Evolutionary conservation across 495 filamentous ascomycete genomes (phyloP), one percentile per base, ranked within the genome.

Genomic region (Evansstolkia leycettana): DNA sequence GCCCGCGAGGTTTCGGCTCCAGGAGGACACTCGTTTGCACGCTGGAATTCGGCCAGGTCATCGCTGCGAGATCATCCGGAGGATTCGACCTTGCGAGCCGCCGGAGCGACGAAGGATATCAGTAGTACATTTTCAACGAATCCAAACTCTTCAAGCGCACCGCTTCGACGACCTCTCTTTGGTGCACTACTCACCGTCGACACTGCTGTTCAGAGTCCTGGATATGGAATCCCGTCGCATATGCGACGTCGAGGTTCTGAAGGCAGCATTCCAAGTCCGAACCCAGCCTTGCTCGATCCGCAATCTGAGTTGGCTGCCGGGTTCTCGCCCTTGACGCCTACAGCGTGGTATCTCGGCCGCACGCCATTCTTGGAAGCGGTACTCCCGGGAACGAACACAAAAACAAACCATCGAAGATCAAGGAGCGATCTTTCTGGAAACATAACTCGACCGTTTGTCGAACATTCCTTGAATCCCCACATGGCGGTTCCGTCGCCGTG

Each of bases 331-430:
- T 59, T 72, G 33, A 75, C 74, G 1, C 70, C 69, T 1, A 68
- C 67, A 17, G 68, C 70, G 14, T 75, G 70, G 70, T 75, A 73
- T 47, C 52, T 65, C 11, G 66, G 66, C 16, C 52, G 54, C 12
- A 60, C 59, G 12, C 58, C 64, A 31, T 66, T 65, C 32, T 41
- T 71, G 8, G 67, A 73, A 36, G 62, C 60, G 14, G 63, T 70
- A 14, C 56, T 65, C 26, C 49, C 41, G 0, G 51, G 48, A 11
- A 28, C 45, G n/a, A 54, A 30, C 33, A 47, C n/a, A n/a, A n/a
- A 23, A 28, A 44, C 28, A 29, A 41, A 44, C 28, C 70, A 72
- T 52, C 65, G 68, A 39, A 58, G 70, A 41, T 55, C 54, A 8
- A 55, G 54, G 36, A 75, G 70, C 44, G 70, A 75, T 31, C 43